These are phyloP conservation scores for Puccinia novopanici DNA, from an alignment of 1,284 basidiomycete species.

Conservation along the genomic window DNA sequence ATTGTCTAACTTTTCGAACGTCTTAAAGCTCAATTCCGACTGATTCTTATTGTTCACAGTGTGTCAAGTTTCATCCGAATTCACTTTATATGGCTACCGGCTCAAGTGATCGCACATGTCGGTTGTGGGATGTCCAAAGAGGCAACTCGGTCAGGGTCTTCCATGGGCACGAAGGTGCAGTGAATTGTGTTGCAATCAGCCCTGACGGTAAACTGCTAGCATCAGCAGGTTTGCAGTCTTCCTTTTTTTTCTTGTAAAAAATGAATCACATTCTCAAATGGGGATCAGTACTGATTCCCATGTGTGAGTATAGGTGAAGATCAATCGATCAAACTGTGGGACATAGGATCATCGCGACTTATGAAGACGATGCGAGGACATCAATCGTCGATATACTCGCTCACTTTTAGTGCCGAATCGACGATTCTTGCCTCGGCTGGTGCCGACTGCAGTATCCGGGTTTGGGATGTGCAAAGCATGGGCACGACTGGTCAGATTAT, in stretches of 20 bases:
- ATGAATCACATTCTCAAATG: no score
- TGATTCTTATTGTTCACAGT: conserved; percentile 64
- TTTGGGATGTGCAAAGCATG: conserved; percentile 86
- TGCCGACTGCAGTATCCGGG: conserved; percentile 89
- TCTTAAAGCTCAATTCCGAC: no score
- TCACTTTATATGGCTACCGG: conserved; percentile 95
- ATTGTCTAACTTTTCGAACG: no score
- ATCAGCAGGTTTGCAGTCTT: conserved; percentile 69
- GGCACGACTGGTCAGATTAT: conserved; percentile 52
- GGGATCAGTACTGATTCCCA: no score
- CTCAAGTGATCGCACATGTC: conserved; percentile 90
- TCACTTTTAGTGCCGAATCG: conserved; percentile 89
- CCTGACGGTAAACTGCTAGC: conserved; percentile 93
- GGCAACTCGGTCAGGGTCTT: conserved; percentile 92
- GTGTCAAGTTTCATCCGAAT: conserved; percentile 94
- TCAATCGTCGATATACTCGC: conserved; percentile 79
- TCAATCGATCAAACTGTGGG: conserved; percentile 91
- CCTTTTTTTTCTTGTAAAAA: background rate
- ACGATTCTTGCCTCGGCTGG: conserved; percentile 83
- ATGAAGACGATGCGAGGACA: conserved; percentile 98
- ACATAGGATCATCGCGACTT: conserved; percentile 83
- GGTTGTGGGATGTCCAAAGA: conserved; percentile 97
- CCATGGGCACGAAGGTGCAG: conserved; percentile 85
- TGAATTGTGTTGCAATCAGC: conserved; percentile 85
- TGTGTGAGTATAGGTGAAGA: conserved; percentile 93